Base-by-base conservation (phyloP, 108 stramenopile genomes). In the Thalassiosira profunda region DNA sequence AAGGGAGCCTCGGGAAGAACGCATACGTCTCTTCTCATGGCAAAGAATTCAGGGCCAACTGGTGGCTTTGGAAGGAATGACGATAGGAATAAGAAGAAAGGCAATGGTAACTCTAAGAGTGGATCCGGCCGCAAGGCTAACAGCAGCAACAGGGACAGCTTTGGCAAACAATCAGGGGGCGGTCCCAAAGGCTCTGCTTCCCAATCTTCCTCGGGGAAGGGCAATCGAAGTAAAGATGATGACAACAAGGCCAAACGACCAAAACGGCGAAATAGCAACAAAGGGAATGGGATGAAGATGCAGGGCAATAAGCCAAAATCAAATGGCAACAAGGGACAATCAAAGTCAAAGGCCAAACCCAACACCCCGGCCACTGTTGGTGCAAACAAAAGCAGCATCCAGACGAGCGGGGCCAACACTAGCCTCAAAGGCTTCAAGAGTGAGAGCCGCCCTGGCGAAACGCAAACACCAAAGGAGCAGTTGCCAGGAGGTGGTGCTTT, bases 361-460 rank as follows among this genome's bases (percentile, higher is more conserved):
- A n/a, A n/a, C n/a, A n/a, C n/a, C n/a, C n/a, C n/a, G n/a, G n/a
- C n/a, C n/a, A n/a, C n/a, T n/a, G n/a, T n/a, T n/a, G n/a, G 1
- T 40, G 5, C 37, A 61, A 25, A 54, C 60, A 29, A 40, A 42
- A 25, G 35, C 51, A 55, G 38, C 17, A 58, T 75, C 14, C 44
- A 53, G 37, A 67, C 74, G 20, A 67, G 42, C 23, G 42, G 55
- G 41, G 57, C 25, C 33, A 60, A 76, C 43, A 79, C 63, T 20
- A 79, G 70, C 47, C 77, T 79, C 43, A 79, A 66, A 63, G 43
- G 55, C 26, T 79, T 79, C 58, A 79, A 48, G 38, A 65, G 69
- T 40, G 44, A 40, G 15, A 46, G 1, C 12, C 14, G 5, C 25
- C 35, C 11, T 35, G 24, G 25, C 42, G 23, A 36, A n/a, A n/a